Conservation (phyloP, 2,329 filamentous ascomycete genomes). For the Phaeoacremonium minimum region DNA sequence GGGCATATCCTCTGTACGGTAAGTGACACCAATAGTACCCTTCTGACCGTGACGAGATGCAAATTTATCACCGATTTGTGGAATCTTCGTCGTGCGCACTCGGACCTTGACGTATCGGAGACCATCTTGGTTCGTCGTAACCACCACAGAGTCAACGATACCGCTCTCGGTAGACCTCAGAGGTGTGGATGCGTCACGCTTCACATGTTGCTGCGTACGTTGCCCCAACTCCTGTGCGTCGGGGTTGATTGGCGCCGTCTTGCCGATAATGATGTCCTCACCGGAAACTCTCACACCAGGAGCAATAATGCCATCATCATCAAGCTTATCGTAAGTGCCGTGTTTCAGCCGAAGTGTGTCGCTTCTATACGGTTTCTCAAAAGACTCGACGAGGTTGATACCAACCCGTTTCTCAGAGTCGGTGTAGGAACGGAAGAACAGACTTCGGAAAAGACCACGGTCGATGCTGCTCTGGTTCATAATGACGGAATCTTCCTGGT, state of each 20-base stretch:
- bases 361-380: slow-evolving; percentile 87
- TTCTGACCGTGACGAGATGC: slow-evolving; percentile 99
- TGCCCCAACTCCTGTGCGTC: slow-evolving; percentile 93
- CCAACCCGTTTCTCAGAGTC: slow-evolving; percentile 96
- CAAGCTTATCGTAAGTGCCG: slow-evolving; percentile 94
- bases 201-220: slow-evolving; percentile 82
- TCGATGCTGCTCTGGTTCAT: slow-evolving; percentile 99
- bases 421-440: slow-evolving; percentile 97
- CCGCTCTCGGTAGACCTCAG: slow-evolving; percentile 94
- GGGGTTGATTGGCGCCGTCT: slow-evolving; percentile 90
- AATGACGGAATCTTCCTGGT: slow-evolving; percentile 99
- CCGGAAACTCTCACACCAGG: slow-evolving; percentile 93
- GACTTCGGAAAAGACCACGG: slow-evolving; percentile 90
- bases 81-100: slow-evolving; percentile 94
- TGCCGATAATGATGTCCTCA: slow-evolving; percentile 98
- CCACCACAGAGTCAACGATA: slow-evolving; percentile 87
- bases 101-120: slow-evolving; percentile 96
- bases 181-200: slow-evolving; percentile 93
- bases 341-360: slow-evolving; percentile 92
- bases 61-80: slow-evolving; percentile 98
- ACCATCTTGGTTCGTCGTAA: slow-evolving; percentile 93
- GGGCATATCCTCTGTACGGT: slow-evolving; percentile 97
- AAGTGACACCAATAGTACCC: slow-evolving; percentile 98
- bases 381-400: slow-evolving; percentile 86
- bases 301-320: slow-evolving; percentile 91